Base-by-base conservation (phyloP, 208 protist genomes). In the Crithidia expoeki region DNA sequence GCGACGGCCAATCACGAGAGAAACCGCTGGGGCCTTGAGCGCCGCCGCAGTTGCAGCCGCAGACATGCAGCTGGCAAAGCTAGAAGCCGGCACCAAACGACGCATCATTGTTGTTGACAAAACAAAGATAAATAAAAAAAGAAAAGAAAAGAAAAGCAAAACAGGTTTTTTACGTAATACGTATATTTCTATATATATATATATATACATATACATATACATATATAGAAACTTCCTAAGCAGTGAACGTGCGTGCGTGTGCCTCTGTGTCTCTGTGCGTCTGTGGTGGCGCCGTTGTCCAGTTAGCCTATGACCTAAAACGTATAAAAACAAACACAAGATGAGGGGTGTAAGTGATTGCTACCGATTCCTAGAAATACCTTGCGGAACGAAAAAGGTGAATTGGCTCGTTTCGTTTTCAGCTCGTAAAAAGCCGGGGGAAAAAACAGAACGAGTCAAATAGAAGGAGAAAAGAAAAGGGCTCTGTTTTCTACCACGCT, bases 71-170 rank as follows among this genome's bases (percentile, higher is more conserved):
- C 49, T 61, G 28, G 61, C 57, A 34, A 62, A 51, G 25, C 55
- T 50, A 38, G 63, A 55, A 68, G 30, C 50, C 1, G 76, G 19
- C 44, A 81, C 33, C 21, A 83, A 63, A 50, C 86, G 82, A 46
- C 84, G 86, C 89, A 94, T 90, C 85, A 90, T 92, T 28, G 47
- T 57, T 36, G 32, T 11, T 33, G 17, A 52, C 11, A 52, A 55
- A 30, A 47, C 0, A 32, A 23, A 47, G 38, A 40, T 16, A 67
- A 49, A 49, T 38, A 36, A 38, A 49, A 32, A 64, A 60, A 42
- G 33, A 42, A 53, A 53, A 11, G 28, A 34, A n/a, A 51, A 57
- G 59, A 38, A 57, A 27, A 44, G 28, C 27, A 42, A 56, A 16
- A 57, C 0, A 44, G 32, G 19, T 7, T 49, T 27, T 53, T 27